A percentile compares a stretch with the other conserved stretches of the same genome.
Conservation (phyloP, 2,329 filamentous ascomycete genomes). For the Aureobasidium sp. region DNA sequence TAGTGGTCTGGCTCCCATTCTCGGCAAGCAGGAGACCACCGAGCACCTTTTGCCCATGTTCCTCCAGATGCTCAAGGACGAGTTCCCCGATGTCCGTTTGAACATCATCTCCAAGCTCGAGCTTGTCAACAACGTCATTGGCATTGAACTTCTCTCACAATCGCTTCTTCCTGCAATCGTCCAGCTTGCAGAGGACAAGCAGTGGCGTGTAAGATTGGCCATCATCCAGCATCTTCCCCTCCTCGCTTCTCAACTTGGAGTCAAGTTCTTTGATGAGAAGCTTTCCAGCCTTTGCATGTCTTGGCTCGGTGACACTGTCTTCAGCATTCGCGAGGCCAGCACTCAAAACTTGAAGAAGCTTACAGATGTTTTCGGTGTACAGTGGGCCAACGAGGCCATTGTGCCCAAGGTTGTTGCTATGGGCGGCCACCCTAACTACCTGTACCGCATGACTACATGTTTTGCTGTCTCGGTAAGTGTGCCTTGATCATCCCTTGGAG, state of each 20-base stretch:
- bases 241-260: conserved; percentile 87
- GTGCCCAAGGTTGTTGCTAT: conserved; percentile 98
- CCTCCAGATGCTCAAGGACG: conserved; percentile 98
- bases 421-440: conserved; percentile 96
- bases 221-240: conserved; percentile 99
- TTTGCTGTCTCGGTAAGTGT: conserved; percentile 89
- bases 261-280: conserved; percentile 98
- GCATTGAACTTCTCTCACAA: conserved; percentile 92
- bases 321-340: conserved; percentile 95
- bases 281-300: conserved; percentile 93
- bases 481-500: not conserved
- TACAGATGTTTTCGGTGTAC: conserved; percentile 95
- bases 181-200: conserved; percentile 95
- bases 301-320: conserved; percentile 96
- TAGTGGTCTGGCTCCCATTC: conserved; percentile 88
- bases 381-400: conserved; percentile 94
- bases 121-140: conserved; percentile 96
- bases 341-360: conserved; percentile 98
- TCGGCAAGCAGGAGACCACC: conserved; percentile 97
- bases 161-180: conserved; percentile 95
- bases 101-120: conserved; percentile 99
- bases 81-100: conserved; percentile 93
- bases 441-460: conserved; percentile 99
- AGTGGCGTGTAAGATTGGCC: conserved; percentile 94
- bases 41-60: conserved; percentile 98